A percentile compares a stretch with the other conserved stretches of the same genome.
Evolutionary conservation across 345 rosid genomes (phyloP).

Genomic region (Syzygium aromaticum): DNA sequence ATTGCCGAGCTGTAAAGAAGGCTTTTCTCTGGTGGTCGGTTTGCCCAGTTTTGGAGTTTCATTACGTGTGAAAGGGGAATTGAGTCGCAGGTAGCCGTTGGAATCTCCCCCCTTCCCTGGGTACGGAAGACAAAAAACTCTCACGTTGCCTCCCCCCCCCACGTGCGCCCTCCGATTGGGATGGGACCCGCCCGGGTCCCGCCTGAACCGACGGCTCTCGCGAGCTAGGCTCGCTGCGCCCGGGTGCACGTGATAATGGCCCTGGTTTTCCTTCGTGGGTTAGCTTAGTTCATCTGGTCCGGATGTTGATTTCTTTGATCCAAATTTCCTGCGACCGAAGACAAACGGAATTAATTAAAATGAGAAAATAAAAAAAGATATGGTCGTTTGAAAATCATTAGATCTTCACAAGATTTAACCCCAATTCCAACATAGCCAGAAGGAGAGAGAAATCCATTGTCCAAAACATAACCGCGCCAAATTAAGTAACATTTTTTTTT

Average conservation of each 20-base stretch:
- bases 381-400: background rate
- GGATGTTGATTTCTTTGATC: background rate
- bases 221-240: background rate
- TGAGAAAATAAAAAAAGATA: background rate
- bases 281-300: background rate
- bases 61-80: background rate
- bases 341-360: background rate
- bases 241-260: background rate
- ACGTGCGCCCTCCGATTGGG: background rate
- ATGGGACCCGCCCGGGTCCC: background rate
- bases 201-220: background rate
- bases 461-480: background rate
- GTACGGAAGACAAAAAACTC: too few species aligned
- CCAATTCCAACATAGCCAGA: background rate
- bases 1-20: slow-evolving; percentile 21
- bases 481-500: background rate
- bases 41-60: slow-evolving; percentile 1
- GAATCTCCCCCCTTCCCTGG: background rate
- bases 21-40: slow-evolving; percentile 12
- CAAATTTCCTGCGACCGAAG: background rate
- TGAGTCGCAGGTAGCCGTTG: slow-evolving; percentile 33
- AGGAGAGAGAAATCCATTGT: background rate
- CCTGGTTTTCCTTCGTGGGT: background rate
- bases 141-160: background rate
- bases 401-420: background rate